Base-by-base conservation (phyloP, 2,329 filamentous ascomycete species). In the Conoideocrella luteorostrata region DNA sequence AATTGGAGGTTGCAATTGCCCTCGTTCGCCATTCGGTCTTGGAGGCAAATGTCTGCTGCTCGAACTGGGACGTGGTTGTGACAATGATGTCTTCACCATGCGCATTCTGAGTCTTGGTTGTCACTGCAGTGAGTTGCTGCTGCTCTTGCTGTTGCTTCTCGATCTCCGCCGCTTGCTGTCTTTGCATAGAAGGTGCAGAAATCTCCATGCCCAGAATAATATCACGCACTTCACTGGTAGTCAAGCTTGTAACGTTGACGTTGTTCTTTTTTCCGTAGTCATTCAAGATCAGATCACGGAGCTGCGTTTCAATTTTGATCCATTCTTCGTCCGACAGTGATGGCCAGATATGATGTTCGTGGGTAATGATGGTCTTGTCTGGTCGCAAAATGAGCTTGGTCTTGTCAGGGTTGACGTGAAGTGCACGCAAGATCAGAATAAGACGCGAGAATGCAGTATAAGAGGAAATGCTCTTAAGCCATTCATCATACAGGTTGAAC, bases 191-290 rank as follows among this genome's bases (percentile, higher is more conserved):
- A 20, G 93, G 93, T 22, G 93, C 94, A 47, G 88, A 95, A 47
- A 98, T 98, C 64, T 98, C 94, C 94, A 98, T 98, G 77, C 93
- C 93, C 50, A 98, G 70, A 56, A 98, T 98, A 57, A 98, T 97
- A 60, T 98, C 93, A 56, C 93, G 84, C 40, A 98, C 93, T 78
- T 98, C 93, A 57, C 87, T 95, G 61, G 82, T 95, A 1, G 93
- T 98, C 67, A 98, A 75, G 63, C 89, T 95, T 13, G 94, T 94
- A 11, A 93, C 91, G 57, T 98, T 98, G 71, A 98, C 93, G 56
- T 97, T 98, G 74, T 98, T 98, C 78, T 98, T 98, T 79, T 97
- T 98, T 61, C 93, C 93, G 62, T 98, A 98, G 62, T 98, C 93
- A 54, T 97, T 96, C 54, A 98, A 63, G 57, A 98, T 98, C 52